Conservation (phyloP, 78 protist genomes). For the Dictyostelium firmibasis region DNA sequence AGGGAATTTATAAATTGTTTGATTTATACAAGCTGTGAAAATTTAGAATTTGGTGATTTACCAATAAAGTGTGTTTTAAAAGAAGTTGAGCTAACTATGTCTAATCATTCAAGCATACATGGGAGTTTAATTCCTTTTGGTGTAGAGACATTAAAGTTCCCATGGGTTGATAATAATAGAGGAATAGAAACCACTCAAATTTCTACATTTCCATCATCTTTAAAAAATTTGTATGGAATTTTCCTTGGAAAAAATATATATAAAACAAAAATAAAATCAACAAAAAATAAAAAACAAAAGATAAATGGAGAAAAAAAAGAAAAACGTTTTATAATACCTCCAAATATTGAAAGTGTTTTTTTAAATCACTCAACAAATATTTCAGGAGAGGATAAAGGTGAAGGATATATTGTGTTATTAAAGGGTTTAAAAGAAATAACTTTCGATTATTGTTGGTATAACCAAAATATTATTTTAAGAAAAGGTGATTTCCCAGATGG, state of each 20-base stretch:
- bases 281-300: background rate
- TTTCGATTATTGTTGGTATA: background rate
- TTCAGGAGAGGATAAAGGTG: background rate
- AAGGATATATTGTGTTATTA: background rate
- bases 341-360: background rate
- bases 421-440: background rate
- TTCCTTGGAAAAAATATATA: background rate
- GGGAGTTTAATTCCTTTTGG: background rate
- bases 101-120: background rate
- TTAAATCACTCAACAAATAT: background rate
- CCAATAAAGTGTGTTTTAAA: background rate
- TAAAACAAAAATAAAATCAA: no score
- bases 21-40: background rate
- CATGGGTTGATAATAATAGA: background rate
- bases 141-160: background rate
- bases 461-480: background rate
- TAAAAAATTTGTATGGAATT: background rate
- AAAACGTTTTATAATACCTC: background rate
- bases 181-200: background rate
- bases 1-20: background rate
- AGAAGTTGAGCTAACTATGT: background rate
- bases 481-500: background rate
- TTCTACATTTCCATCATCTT: background rate
- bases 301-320: background rate
- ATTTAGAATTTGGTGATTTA: background rate